Percentiles rank a stretch among this genome's conserved stretches.
phyloP scores from a whole-genome alignment of 192 early-diverging fungal genomes.

The Backusella westeae region DNA sequence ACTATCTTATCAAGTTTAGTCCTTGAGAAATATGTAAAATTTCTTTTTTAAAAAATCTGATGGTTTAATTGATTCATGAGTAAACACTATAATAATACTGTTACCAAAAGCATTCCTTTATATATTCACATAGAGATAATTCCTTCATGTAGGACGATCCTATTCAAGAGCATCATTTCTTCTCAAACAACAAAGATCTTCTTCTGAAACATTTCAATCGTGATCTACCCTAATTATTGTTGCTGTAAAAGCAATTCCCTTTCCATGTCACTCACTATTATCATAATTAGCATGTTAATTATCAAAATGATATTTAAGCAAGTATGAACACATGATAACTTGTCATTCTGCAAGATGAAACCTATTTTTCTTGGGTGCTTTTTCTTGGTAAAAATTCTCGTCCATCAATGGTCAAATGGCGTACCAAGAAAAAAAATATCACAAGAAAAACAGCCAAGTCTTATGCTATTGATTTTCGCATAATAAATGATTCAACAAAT shows the following conservation, averaged over 20 bases:
- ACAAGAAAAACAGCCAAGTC: background rate
- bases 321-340: background rate
- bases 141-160: too few relatives aligned
- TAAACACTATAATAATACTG: too few relatives aligned
- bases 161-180: too few relatives aligned
- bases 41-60: too few relatives aligned
- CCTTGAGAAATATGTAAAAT: too few relatives aligned
- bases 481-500: too few relatives aligned
- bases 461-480: background rate
- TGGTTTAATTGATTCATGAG: too few relatives aligned
- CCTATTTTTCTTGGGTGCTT: background rate
- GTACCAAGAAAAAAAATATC: background rate
- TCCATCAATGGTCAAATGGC: background rate
- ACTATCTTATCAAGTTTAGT: too few relatives aligned
- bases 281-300: background rate
- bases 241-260: background rate
- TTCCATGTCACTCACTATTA: background rate
- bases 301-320: background rate
- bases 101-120: too few relatives aligned
- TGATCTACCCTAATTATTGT: background rate
- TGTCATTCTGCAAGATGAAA: background rate
- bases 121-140: too few relatives aligned
- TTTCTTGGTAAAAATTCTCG: background rate
- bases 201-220: background rate
- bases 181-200: background rate